phyloP scores from a whole-genome alignment of 2,329 filamentous ascomycete genomes.

The Xylaria hypoxylon region DNA sequence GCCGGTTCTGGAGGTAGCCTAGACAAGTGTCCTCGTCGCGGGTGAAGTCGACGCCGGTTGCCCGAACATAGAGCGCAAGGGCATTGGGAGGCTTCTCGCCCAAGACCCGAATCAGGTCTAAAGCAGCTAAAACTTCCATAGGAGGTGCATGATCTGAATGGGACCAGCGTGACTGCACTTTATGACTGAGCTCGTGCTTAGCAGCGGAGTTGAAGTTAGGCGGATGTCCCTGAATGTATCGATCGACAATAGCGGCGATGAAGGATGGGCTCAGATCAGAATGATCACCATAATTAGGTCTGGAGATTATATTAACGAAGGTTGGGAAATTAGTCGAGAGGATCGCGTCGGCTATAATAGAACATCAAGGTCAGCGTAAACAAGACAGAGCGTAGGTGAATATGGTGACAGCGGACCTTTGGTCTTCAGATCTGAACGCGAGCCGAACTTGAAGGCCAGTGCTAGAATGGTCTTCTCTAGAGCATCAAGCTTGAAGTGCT shows the following conservation, averaged over 20 bases:
- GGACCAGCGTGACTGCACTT: slow-evolving; percentile 75
- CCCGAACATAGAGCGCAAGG: slow-evolving; percentile 76
- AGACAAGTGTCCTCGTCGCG: slow-evolving; percentile 76
- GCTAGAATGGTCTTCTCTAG: slow-evolving; percentile 88
- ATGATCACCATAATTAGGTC: slow-evolving; percentile 70
- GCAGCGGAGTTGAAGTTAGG: slow-evolving; percentile 84
- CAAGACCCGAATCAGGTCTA: slow-evolving; percentile 76
- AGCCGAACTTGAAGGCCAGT: slow-evolving; percentile 86
- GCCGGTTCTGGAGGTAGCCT: slow-evolving; percentile 64
- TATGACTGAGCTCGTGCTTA: slow-evolving; percentile 75
- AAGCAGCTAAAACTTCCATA: slow-evolving; percentile 74
- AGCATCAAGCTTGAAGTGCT: slow-evolving; percentile 93
- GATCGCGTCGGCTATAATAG: slow-evolving; percentile 81
- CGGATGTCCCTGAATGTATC: slow-evolving; percentile 86
- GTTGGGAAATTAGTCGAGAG: slow-evolving; percentile 81
- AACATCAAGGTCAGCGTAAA: slow-evolving; percentile 16
- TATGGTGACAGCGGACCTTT: slow-evolving; percentile 74
- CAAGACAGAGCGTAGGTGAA: not conserved
- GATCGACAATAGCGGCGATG: slow-evolving; percentile 83
- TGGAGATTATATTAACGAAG: slow-evolving; percentile 81
- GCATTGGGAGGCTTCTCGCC: slow-evolving; percentile 67
- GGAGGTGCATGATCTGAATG: slow-evolving; percentile 73
- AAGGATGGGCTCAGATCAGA: slow-evolving; percentile 76
- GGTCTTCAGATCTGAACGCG: slow-evolving; percentile 82
- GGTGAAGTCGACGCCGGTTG: slow-evolving; percentile 79